Base-by-base conservation (phyloP, 805 yeast species). In the Brettanomyces nanus region DNA sequence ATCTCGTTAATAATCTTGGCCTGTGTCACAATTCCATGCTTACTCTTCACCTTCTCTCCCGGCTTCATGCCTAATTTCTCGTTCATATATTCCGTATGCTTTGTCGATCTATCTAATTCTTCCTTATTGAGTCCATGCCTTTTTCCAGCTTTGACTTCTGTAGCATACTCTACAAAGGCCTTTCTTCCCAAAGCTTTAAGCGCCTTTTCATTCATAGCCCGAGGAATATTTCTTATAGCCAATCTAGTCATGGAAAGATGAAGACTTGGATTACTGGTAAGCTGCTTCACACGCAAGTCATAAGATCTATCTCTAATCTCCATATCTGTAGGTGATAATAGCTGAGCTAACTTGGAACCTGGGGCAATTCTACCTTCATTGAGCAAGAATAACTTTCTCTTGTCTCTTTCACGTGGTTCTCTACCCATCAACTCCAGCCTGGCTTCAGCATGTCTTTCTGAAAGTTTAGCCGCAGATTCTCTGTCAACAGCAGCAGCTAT, bases 221-320 rank as follows among this genome's bases (percentile, higher is more conserved):
- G 77, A 32, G 98, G 98, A 36, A 92, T 62, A 57, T 92, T 92
- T 63, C 98, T 75, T 41, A 92, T 75, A 7, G 98, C 98, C 57
- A 92, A 73, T 66, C 98, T 78, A 1, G 97, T 90, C 62, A 90
- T 65, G n/a, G 96, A 85, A 42, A 92, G 65, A 68, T 90, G 97
- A 53, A 92, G 68, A 10, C 92, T 68, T 15, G 97, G 95, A 60
- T 90, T 92, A 50, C 85, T 84, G 57, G 82, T 80, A 52, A 92
- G 73, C 65, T 90, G 97, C 52, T 85, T 85, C 31, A 85, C 87
- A 62, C 98, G 75, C 54, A 85, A 66, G 47, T 80, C 73, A 61
- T 77, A 86, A 0, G 96, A 85, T 57, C 87, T 80, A 44, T 89
- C 95, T 60, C 98, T 76, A 35, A 90, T 63, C 52, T 84, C 94